Base-by-base conservation (phyloP, 2,329 filamentous ascomycete species). In the Helotiales sp. region DNA sequence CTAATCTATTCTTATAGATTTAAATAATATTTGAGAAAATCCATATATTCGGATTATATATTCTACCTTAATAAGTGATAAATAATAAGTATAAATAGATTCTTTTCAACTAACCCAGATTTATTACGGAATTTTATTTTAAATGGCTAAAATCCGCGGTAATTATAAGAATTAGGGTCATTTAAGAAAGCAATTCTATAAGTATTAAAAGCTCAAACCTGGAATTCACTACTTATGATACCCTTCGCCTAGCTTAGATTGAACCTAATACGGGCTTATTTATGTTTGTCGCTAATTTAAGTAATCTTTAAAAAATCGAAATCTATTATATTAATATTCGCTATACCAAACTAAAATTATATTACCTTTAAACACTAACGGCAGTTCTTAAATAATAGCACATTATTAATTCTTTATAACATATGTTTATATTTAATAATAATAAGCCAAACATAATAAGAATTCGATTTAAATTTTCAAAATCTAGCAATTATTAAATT, bases 311-410 rank as follows among this genome's bases (percentile, higher is more conserved):
- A 26, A 66, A 50, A 62, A 49, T 66, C 37, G 26, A 68, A 28
- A 5, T 69, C 15, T 71, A 63, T 61, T 49, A 54, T 40, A 43
- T 68, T 24, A 59, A 30, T 43, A 61, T 30, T 15, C 65, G 67
- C 55, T 71, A 65, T 50, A 68, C 63, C 30, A 65, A 67, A 26
- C 54, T 67, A 49, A 47, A 68, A 26, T 30, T 71, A 64, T 50
- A 64, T 26, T 68, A 70, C 47, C 40, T 59, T 43, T 26, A 64
- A 28, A 30, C 28, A 30, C 30, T 24, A 43, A 26, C 62, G 17
- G 49, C 37, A 47, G 65, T 63, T 43, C 65, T 70, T 26, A 65
- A 65, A n/a, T 65, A 70, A 40, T 70, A 59, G 68, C 49, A 66
- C 30, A 57, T 49, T 61, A 52, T 28, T 49, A n/a, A 24, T 45